phyloP scores from a whole-genome alignment of 352 stramenopile species.

The Phytophthora macrochlamydospora region DNA sequence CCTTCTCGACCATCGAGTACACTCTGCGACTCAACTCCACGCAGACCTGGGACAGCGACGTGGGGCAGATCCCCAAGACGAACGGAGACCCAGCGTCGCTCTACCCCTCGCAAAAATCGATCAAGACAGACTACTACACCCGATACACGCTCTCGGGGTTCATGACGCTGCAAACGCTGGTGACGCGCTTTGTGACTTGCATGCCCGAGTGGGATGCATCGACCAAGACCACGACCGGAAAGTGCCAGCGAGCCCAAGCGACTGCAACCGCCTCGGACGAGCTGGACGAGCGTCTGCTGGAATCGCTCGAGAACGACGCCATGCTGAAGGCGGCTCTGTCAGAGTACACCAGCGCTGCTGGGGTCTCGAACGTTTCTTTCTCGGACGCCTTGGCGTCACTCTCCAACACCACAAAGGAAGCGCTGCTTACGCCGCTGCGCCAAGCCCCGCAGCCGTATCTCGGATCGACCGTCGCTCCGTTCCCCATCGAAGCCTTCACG shows the following conservation, averaged over 20 bases:
- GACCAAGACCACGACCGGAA: slow-evolving; percentile 38
- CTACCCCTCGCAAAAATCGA: slow-evolving; percentile 35
- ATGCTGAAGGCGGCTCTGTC: slow-evolving; percentile 37
- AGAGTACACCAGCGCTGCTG: slow-evolving; percentile 5
- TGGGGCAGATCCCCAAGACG: slow-evolving; percentile 33
- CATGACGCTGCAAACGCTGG: slow-evolving; percentile 65
- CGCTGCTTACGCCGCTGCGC: slow-evolving; percentile 35
- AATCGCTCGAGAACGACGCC: slow-evolving; percentile 41
- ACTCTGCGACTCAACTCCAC: slow-evolving; percentile 66
- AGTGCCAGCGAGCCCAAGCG: slow-evolving; percentile 42
- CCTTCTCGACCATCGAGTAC: slow-evolving; percentile 59
- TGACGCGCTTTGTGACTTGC: slow-evolving; percentile 63
- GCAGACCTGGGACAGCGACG: slow-evolving; percentile 4
- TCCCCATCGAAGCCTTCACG: slow-evolving; percentile 43
- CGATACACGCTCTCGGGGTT: slow-evolving; percentile 54
- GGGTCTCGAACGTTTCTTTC: slow-evolving; percentile 12
- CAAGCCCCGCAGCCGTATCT: slow-evolving; percentile 54
- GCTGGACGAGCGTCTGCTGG: slow-evolving; percentile 36
- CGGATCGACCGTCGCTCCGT: slow-evolving; percentile 29
- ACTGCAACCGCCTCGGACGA: slow-evolving; percentile 25
- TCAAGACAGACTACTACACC: slow-evolving; percentile 41
- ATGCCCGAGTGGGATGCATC: slow-evolving; percentile 51
- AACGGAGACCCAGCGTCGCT: slow-evolving; percentile 34
- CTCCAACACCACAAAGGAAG: slow-evolving; percentile 19
- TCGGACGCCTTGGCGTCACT: slow-evolving; percentile 21